Conservation (phyloP, 805 yeast genomes). For the Lachancea lanzarotensis region DNA sequence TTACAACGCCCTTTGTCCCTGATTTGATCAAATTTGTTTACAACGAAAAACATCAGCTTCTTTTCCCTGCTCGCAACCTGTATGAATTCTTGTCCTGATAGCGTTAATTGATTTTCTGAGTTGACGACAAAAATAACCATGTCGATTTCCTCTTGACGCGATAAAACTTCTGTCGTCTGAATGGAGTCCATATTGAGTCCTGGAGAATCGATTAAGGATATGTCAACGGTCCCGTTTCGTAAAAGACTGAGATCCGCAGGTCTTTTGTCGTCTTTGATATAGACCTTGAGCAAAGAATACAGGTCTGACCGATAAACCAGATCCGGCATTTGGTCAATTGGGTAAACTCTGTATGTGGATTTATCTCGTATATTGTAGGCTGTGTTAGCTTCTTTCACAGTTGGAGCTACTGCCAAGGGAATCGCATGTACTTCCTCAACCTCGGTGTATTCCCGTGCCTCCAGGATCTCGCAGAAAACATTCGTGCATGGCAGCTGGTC, state of each 20-base stretch:
- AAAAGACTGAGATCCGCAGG: slow-evolving; percentile 67
- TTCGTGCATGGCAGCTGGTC: slow-evolving; percentile 98
- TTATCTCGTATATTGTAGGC: slow-evolving; percentile 43
- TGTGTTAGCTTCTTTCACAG: slow-evolving; percentile 24
- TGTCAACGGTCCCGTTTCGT: slow-evolving; percentile 86
- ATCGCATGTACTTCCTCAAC: slow-evolving; percentile 93
- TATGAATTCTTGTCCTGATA: slow-evolving; percentile 90
- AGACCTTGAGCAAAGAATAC: slow-evolving; percentile 70
- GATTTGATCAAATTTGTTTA: slow-evolving; percentile 85
- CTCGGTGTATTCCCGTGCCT: slow-evolving; percentile 66
- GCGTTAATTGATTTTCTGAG: slow-evolving; percentile 92
- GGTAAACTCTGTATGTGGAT: slow-evolving; percentile 53
- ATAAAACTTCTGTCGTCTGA: slow-evolving; percentile 90
- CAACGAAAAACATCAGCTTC: slow-evolving; percentile 87
- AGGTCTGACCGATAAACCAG: slow-evolving; percentile 69
- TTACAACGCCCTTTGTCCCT: slow-evolving; percentile 74
- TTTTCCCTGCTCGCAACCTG: slow-evolving; percentile 86
- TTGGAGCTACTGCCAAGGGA: slow-evolving; percentile 39
- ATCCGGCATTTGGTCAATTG: slow-evolving; percentile 51
- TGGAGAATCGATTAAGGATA: slow-evolving; percentile 92
- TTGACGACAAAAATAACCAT: slow-evolving; percentile 92
- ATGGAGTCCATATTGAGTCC: slow-evolving; percentile 90
- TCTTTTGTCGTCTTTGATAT: slow-evolving; percentile 58
- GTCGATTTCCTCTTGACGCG: slow-evolving; percentile 96
- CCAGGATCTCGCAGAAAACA: slow-evolving; percentile 91